A percentile compares a stretch with the other conserved stretches of the same genome.
These are phyloP conservation scores for Blepharisma japonicum DNA, from an alignment of 73 alveolate genomes.

Conservation along the genomic window DNA sequence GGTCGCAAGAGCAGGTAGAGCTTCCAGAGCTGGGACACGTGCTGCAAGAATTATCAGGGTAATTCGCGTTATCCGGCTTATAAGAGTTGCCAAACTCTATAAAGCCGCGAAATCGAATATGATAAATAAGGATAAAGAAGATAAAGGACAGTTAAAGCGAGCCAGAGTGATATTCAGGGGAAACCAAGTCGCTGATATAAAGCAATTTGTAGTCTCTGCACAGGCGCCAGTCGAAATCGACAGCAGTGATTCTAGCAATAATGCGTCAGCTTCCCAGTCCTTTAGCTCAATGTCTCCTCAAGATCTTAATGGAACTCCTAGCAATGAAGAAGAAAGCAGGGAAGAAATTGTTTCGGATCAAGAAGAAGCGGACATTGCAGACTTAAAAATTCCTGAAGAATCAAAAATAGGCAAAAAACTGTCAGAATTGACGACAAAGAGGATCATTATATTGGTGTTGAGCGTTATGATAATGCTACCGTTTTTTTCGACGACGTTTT, in stretches of 20 bases:
- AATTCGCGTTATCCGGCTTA: constrained; percentile 56
- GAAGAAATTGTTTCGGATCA: neutral
- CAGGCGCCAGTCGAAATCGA: neutral
- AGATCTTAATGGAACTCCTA: neutral
- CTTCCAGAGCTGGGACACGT: constrained; percentile 71
- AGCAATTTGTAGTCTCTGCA: constrained; percentile 21
- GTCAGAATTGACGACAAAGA: constrained; percentile 83
- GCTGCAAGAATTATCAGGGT: constrained; percentile 59
- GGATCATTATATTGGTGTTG: constrained; percentile 83
- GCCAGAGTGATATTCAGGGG: constrained; percentile 27
- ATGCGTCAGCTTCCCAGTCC: neutral
- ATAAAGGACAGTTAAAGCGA: neutral
- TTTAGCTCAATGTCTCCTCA: neutral
- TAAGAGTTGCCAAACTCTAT: constrained; percentile 57
- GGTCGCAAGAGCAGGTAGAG: constrained; percentile 75
- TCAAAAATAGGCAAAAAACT: constrained; percentile 86
- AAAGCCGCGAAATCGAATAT: constrained; percentile 41
- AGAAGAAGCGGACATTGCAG: neutral
- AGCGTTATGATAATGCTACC: constrained; percentile 75
- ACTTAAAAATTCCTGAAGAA: constrained; percentile 61
- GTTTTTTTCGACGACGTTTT: constrained; percentile 54
- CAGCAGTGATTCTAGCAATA: neutral
- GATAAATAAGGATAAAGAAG: neutral
- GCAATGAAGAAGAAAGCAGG: neutral
- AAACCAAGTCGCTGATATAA: constrained; percentile 1